Base-by-base conservation (phyloP, 2,329 filamentous ascomycete species). In the Rhytidhysteron rufulum region DNA sequence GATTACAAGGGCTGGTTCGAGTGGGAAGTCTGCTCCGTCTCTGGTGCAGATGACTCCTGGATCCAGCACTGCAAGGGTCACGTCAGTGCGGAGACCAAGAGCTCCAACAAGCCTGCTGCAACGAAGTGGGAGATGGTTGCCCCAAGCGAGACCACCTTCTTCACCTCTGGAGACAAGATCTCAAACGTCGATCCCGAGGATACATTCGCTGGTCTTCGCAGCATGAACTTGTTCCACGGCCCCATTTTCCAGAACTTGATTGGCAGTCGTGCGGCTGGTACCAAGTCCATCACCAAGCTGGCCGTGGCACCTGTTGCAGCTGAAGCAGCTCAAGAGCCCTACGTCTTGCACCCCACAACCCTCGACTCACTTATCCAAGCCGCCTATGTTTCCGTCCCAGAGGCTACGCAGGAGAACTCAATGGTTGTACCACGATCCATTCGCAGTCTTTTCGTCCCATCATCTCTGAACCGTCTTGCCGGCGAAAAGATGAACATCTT, bases 61-160 rank as follows among this genome's bases (percentile, higher is more conserved):
- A 71, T 72, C 0, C 75, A 82, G 50, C 74, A 83, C 50, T 81
- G 78, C 53, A 50, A 44, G 10, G 57, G 57, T 11, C 19, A 30
- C 9, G 65, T 80, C 8, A 59, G 67, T 5, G 65, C 73, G 3
- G 58, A 60, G 33, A n/a, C 13, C 17, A 46, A 55, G 6, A 48
- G 49, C 6, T 62, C 69, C 8, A 44, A 53, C 1, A 70, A 73
- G 43, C 65, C 67, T 4, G 65, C 75, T 2, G 67, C 72, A 34
- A 60, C 64, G 22, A 3, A 27, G 32, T 39, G 34, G 39, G 5
- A 43, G 39, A 16, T 32, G 36, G 19, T 41, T 32, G 2, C 21
- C 13, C 18, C 42, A 42, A 11, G 22, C 39, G 10, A 27, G 51
- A 40, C 13, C 43, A n/a, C n/a, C n/a, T n/a, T n/a, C n/a, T n/a